phyloP scores from a whole-genome alignment of 306 rosid species.

The Prunus mume region DNA sequence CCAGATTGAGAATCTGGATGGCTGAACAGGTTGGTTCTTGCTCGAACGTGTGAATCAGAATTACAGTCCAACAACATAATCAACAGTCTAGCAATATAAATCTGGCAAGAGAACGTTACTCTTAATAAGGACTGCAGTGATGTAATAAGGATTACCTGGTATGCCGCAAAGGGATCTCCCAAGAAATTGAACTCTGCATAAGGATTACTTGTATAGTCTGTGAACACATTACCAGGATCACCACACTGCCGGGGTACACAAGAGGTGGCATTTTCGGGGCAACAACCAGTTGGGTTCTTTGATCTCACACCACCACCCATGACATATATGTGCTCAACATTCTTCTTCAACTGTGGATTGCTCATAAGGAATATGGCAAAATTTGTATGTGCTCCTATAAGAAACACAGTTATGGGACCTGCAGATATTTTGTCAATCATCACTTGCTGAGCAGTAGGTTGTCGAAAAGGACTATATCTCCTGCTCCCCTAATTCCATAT shows the following conservation, averaged over 20 bases:
- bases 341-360: slow-evolving; percentile 75
- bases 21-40: background rate
- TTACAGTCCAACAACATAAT: background rate
- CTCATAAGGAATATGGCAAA: slow-evolving; percentile 80
- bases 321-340: slow-evolving; percentile 70
- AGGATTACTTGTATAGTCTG: slow-evolving; percentile 66
- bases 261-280: slow-evolving; percentile 62
- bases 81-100: background rate
- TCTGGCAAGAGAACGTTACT: background rate
- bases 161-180: slow-evolving; percentile 95
- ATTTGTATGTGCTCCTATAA: slow-evolving; percentile 78
- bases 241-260: slow-evolving; percentile 79
- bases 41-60: background rate
- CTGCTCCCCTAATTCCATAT: slow-evolving; percentile 62
- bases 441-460: slow-evolving; percentile 82
- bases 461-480: slow-evolving; percentile 60
- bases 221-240: slow-evolving; percentile 74
- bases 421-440: slow-evolving; percentile 71
- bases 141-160: slow-evolving; percentile 45
- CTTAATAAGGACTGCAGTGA: background rate
- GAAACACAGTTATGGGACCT: slow-evolving; percentile 63
- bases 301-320: slow-evolving; percentile 96
- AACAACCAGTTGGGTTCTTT: slow-evolving; percentile 82
- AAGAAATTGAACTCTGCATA: slow-evolving; percentile 86
- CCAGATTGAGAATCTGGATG: background rate